Base-by-base conservation (phyloP, 2,329 filamentous ascomycete genomes). In the Stemphylium vesicarium region DNA sequence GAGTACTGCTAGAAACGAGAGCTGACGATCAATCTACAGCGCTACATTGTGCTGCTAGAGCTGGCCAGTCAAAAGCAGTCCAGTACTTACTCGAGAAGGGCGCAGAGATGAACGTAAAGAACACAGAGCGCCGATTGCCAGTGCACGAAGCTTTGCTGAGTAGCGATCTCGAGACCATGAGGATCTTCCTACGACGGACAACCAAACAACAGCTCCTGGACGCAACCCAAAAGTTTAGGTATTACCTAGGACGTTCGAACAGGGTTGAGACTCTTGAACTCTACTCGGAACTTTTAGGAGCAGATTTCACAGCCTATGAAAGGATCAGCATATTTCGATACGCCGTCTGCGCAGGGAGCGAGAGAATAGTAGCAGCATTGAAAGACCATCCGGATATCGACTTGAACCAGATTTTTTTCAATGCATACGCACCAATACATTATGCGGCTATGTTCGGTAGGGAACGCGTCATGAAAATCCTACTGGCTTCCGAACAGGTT, bases 31-130 rank as follows among this genome's bases (percentile, higher is more conserved):
- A 37, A 5, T 60, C 37, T 1, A 60, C 61, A 7, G 56, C 42
- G 8, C 24, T 62, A 2, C 61, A 64, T 10, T 62, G 61, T 15
- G 61, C 59, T 10, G 54, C 57, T 16, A 45, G 35, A 31, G 37
- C 42, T 4, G 48, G 55, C n/a, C 59, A 60, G 4, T 13, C 13
- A 4, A 16, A 0, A 0, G 40, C 29, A 2, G 12, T 62, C 4
- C 5, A 44, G 0, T 41, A 48, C 18, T 22, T 64, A 2, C 15
- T 64, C 0, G 9, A 37, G 0, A 29, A 32, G 12, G 54, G 51
- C 3, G 56, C 61, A 13, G 13, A 10, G 1, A 9, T 50, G 2
- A 4, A 48, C 3, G 5, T n/a, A 13, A 39, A 1, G 0, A 22
- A 13, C 12, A 13, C 18, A 13, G 22, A 26, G 1, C 0, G 2